Evolutionary conservation across 495 filamentous ascomycete species (phyloP), one percentile per base, ranked within the genome.

Genomic region (Penicillium paradoxum): DNA sequence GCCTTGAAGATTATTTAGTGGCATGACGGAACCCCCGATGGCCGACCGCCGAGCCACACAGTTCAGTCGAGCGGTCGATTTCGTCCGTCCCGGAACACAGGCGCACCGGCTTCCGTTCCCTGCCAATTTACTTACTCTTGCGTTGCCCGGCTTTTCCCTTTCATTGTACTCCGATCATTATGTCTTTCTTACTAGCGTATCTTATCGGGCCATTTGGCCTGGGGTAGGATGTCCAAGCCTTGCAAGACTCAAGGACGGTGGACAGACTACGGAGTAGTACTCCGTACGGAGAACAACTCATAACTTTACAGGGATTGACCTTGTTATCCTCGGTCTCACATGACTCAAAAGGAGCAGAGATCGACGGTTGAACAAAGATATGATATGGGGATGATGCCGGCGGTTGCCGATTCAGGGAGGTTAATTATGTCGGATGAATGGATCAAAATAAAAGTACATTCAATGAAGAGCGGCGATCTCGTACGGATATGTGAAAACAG

Each of bases 381-480:
- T 33, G 14, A 21, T 5, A 6, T 37, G 18, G 17, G 24, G 17
- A 18, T 27, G n/a, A 15, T 48, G 21, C 32, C 45, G 21, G 14
- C 7, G n/a, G 32, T 25, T 25, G 1, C 21, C 32, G 32, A 18
- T 48, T 48, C 19, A 11, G 13, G 8, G 6, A 11, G 17, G 19
- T 11, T 29, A 21, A n/a, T 9, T 40, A 48, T 38, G 49, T 32
- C 15, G 29, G 30, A 21, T 33, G 13, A 19, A 49, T 45, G 19
- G 41, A 58, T 49, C 41, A 43, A 51, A 50, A 54, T 54, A 51
- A 49, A 56, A 63, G 43, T 59, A 65, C 57, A 62, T 58, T 64
- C 50, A 63, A 61, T 55, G 63, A 70, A 47, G 72, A 75, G 72
- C 63, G 72, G 72, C 62, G 72, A 75, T 71, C 63, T 70, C 61